Evolutionary conservation across 208 protist species (phyloP).

Genomic region (Wallacemonas sp.): DNA sequence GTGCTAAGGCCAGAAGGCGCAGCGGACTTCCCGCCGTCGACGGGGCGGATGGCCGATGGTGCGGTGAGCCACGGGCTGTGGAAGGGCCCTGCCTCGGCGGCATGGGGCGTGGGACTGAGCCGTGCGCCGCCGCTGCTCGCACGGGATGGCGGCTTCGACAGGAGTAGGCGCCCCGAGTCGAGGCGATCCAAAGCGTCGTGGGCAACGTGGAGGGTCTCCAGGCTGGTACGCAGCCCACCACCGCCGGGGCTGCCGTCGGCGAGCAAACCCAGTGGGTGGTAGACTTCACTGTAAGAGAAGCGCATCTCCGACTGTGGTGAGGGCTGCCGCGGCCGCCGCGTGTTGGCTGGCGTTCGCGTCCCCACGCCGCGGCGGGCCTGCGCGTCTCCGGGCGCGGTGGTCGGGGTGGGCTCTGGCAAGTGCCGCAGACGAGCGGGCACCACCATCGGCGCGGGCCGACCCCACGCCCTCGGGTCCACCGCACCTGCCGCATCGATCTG

Average conservation of each 20-base stretch:
- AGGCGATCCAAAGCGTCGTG: neutral
- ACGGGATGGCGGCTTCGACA: neutral
- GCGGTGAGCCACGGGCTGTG: neutral
- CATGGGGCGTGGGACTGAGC: neutral
- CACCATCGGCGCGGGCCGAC: neutral
- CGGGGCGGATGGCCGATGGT: neutral
- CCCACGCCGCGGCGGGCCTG: neutral
- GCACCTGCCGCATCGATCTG: neutral
- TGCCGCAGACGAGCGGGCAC: neutral
- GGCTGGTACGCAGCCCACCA: neutral
- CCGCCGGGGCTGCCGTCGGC: neutral
- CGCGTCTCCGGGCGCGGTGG: neutral
- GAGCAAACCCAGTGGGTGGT: neutral
- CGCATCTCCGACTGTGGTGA: slow-evolving; percentile 9
- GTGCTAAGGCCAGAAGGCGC: neutral
- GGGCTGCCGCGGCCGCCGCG: neutral
- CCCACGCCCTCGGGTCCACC: neutral
- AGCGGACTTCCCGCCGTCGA: neutral
- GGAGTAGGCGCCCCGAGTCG: neutral
- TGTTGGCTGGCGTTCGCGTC: neutral
- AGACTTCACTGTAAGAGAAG: neutral
- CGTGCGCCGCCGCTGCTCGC: neutral
- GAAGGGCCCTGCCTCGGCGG: neutral
- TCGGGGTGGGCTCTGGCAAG: neutral
- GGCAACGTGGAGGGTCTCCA: neutral